These are phyloP conservation scores for Yarrowia porcina DNA, from an alignment of 805 yeast species.

Conservation along the genomic window DNA sequence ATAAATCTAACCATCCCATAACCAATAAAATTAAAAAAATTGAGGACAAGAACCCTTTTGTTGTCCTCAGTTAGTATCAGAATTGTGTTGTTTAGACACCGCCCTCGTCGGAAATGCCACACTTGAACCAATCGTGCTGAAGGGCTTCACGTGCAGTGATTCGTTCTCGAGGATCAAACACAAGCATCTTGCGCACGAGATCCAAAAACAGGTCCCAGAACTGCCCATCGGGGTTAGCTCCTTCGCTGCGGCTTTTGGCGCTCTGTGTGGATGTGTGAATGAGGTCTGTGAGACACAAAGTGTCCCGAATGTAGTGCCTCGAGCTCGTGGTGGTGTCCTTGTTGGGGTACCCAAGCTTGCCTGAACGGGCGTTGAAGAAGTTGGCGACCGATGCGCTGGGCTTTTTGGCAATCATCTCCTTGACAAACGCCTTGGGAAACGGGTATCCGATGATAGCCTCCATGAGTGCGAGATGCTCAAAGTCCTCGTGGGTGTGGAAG, in stretches of 20 bases:
- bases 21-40: constrained; percentile 19
- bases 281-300: constrained; percentile 32
- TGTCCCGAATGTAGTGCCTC: constrained; percentile 39
- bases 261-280: constrained; percentile 25
- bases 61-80: constrained; percentile 8
- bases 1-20: not conserved
- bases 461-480: constrained; percentile 94
- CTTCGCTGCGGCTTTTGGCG: constrained; percentile 36
- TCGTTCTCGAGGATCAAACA: constrained; percentile 67
- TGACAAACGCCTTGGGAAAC: constrained; percentile 36
- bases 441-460: constrained; percentile 65
- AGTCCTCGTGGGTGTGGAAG: constrained; percentile 90
- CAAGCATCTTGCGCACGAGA: constrained; percentile 60
- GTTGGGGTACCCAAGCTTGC: constrained; percentile 40
- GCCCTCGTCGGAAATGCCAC: constrained; percentile 28
- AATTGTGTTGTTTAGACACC: not conserved
- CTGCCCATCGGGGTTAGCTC: constrained; percentile 38
- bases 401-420: constrained; percentile 31
- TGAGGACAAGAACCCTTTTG: not conserved
- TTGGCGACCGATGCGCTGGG: constrained; percentile 28
- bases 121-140: constrained; percentile 72
- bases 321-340: constrained; percentile 40
- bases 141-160: constrained; percentile 74
- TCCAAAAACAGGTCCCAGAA: constrained; percentile 85
- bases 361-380: constrained; percentile 36